phyloP scores from a whole-genome alignment of 2,329 filamentous ascomycete species.

The Alternaria hordeiaustralica region DNA sequence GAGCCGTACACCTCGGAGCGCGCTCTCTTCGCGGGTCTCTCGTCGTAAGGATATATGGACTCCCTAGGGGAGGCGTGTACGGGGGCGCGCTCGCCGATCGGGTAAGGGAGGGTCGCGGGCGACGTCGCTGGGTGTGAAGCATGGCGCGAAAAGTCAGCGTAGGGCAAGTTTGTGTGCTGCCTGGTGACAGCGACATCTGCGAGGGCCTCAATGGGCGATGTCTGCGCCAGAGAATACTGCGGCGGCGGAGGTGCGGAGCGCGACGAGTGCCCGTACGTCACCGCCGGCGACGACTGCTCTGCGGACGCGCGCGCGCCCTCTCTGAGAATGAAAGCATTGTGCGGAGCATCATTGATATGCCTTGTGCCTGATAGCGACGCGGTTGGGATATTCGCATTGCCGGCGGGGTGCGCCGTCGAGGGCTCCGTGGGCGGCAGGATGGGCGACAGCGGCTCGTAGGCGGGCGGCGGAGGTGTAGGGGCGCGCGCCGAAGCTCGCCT shows the following conservation, averaged over 20 bases:
- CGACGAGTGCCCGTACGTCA: constrained; percentile 22
- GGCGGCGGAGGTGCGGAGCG: constrained; percentile 33
- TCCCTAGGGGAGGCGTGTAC: constrained; percentile 27
- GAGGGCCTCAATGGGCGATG: constrained; percentile 53
- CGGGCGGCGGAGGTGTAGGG: constrained; percentile 40
- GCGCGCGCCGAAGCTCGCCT: constrained; percentile 39
- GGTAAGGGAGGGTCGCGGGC: constrained; percentile 26
- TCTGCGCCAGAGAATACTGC: constrained; percentile 32
- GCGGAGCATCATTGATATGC: constrained; percentile 17
- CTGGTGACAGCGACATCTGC: constrained; percentile 50
- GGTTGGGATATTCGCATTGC: constrained; percentile 17
- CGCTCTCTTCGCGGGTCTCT: constrained; percentile 65
- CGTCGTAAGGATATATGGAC: constrained; percentile 31
- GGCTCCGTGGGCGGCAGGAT: constrained; percentile 29
- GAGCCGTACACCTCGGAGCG: constrained; percentile 64
- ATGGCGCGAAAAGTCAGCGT: constrained; percentile 30
- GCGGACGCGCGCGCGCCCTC: constrained; percentile 14
- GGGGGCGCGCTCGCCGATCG: constrained; percentile 29
- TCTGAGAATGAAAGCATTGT: not conserved
- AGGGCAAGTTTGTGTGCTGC: constrained; percentile 47
- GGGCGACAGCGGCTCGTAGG: constrained; percentile 48
- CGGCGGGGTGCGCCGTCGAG: constrained; percentile 31
- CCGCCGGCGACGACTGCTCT: constrained; percentile 16
- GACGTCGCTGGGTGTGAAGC: constrained; percentile 26
- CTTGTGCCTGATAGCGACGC: constrained; percentile 12